Percentiles rank a stretch among this genome's conserved stretches.
These are phyloP conservation scores for Spathaspora girioi DNA, from an alignment of 805 yeast species.

Conservation along the genomic window DNA sequence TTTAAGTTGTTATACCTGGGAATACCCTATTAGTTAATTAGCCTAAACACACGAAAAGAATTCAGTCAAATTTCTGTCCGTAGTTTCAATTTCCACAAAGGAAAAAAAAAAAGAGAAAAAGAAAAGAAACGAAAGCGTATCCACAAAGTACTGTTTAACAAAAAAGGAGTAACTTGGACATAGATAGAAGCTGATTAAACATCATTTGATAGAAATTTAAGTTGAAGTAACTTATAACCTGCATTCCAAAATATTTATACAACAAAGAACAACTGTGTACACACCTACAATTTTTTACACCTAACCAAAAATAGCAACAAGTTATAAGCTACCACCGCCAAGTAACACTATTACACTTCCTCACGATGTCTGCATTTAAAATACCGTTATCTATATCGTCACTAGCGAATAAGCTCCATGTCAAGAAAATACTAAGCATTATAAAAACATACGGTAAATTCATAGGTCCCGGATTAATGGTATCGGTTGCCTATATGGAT, in stretches of 20 bases:
- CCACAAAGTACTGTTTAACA: not conserved
- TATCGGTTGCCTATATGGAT: conserved; percentile 92
- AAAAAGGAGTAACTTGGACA: too few relatives aligned
- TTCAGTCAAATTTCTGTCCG: not conserved
- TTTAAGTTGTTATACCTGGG: not conserved
- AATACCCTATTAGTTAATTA: not conserved
- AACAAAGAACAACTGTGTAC: too few relatives aligned
- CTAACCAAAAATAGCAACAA: not conserved
- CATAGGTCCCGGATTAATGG: conserved; percentile 96
- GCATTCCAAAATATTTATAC: too few relatives aligned
- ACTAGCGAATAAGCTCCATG: not conserved
- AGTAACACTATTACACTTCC: not conserved
- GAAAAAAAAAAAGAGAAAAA: not conserved
- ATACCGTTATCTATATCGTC: not conserved
- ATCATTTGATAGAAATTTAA: too few relatives aligned
- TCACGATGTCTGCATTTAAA: not conserved
- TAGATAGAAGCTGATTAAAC: too few relatives aligned
- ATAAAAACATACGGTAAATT: conserved; percentile 53
- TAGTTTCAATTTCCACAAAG: not conserved
- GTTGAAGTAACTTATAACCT: too few relatives aligned
- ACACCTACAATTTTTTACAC: not conserved
- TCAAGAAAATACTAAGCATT: conserved; percentile 3
- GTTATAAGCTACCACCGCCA: too few relatives aligned
- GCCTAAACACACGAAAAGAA: not conserved
- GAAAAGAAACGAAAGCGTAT: not conserved